Evolutionary conservation across 768 basidiomycete genomes (phyloP).

Genomic region (Russula virescens): DNA sequence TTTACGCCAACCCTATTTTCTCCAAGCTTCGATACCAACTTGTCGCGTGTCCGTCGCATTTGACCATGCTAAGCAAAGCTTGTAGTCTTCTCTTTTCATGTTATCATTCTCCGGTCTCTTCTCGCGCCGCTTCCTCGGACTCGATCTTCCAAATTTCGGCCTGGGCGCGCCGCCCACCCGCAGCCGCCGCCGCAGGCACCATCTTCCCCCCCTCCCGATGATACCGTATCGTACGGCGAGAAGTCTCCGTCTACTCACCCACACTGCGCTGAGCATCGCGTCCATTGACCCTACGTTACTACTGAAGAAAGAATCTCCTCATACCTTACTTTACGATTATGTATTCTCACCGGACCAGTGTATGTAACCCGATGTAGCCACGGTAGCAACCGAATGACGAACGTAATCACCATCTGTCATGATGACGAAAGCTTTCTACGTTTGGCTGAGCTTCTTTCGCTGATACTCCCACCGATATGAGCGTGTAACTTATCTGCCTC

Average conservation of each 20-base stretch:
- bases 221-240: background rate
- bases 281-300: constrained; percentile 14
- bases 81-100: constrained; percentile 10
- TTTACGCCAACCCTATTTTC: constrained; percentile 18
- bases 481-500: constrained; percentile 21
- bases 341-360: constrained; percentile 7
- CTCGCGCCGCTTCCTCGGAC: constrained; percentile 11
- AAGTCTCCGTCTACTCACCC: background rate
- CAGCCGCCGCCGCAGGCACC: constrained; percentile 5
- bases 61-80: constrained; percentile 8
- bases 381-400: constrained; percentile 16
- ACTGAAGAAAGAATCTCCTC: background rate
- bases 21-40: constrained; percentile 12
- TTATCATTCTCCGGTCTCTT: constrained; percentile 5
- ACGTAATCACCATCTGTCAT: constrained; percentile 8
- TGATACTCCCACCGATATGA: constrained; percentile 23
- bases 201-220: background rate
- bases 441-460: constrained; percentile 4
- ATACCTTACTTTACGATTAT: constrained; percentile 18
- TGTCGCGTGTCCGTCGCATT: constrained; percentile 14
- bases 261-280: background rate
- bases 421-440: constrained; percentile 5
- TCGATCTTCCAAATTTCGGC: background rate
- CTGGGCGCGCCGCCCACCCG: constrained; percentile 16
- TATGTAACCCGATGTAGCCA: constrained; percentile 15